Evolutionary conservation across 2,329 filamentous ascomycete genomes (phyloP), one percentile per base, ranked within the genome.

Genomic region (Parafenestella ontariensis): DNA sequence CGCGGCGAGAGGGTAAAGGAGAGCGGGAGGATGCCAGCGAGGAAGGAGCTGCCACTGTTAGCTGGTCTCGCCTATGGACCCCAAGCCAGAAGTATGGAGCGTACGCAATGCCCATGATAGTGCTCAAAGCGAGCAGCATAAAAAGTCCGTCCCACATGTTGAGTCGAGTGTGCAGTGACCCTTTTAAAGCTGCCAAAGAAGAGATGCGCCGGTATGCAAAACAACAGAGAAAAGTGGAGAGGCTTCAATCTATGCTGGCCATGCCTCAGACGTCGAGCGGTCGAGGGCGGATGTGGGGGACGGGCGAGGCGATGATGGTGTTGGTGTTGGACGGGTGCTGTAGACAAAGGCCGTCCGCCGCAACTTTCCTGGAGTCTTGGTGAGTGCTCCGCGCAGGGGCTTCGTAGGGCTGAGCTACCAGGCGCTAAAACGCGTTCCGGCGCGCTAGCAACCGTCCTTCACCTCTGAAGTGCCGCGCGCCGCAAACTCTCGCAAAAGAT

Each of bases 1-100:
- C 92, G 91, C 56, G 90, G 87, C 26, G 93, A 94, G 23, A 99
- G 84, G 52, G 89, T 86, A 81, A 99, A 91, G 53, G 92, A 93
- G 46, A 99, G 83, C 33, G 95, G 95, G 62, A 99, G 82, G 64
- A 92, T 89, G 77, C 95, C 95, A 65, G 94, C 93, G 51, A 96
- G 84, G 76, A 98, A 97, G 54, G 95, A 98, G 69, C 94, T 97
- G 74, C 64, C 54, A 42, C 33, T 46, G 64, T 69, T 29, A 73
- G 59, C 48, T 49, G 4, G 2, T 13, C 9, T 6, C 13, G 4
- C 10, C 20, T 6, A 15, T 10, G 24, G 21, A 21, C 10, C 9
- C 37, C 37, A 1, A 15, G 21, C 13, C 4, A 13, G 37, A 23
- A 24, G 15, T 7, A 8, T 13, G 24, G 24, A 42, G 72, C 83